Evolutionary conservation across 257 asterid genomes (phyloP).

Genomic region (Craterostigma plantagineum): DNA sequence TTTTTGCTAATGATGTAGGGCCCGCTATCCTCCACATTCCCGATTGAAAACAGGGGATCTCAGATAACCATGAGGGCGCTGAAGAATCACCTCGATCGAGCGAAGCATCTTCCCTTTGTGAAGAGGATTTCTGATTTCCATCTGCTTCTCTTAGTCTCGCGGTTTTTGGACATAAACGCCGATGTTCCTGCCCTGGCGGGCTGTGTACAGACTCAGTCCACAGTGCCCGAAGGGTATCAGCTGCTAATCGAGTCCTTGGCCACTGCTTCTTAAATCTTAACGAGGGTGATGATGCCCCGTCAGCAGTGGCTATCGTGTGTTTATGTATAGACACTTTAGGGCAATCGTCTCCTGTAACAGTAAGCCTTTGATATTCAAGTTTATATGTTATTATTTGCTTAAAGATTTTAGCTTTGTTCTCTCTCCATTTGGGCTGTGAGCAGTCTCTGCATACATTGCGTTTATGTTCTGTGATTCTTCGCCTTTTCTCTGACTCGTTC

Average conservation of each 20-base stretch:
- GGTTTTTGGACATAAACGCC: constrained; percentile 52
- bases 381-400: no score
- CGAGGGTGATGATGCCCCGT: neutral
- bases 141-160: constrained; percentile 54
- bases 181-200: constrained; percentile 80
- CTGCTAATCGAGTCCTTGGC: constrained; percentile 80
- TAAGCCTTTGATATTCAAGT: no score
- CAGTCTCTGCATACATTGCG: no score
- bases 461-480: no score
- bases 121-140: constrained; percentile 86
- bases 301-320: no score
- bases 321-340: neutral
- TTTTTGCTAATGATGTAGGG: constrained; percentile 53
- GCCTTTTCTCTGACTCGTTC: no score
- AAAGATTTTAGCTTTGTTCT: no score
- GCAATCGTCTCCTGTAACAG: neutral
- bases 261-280: constrained; percentile 26
- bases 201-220: constrained; percentile 42
- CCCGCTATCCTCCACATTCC: constrained; percentile 66
- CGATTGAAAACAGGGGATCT: constrained; percentile 64
- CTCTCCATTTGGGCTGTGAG: no score
- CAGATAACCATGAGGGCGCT: constrained; percentile 44
- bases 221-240: constrained; percentile 82
- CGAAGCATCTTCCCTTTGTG: constrained; percentile 53
- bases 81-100: constrained; percentile 55